Evolutionary conservation across 306 rosid genomes (phyloP), one percentile per base, ranked within the genome.

Genomic region (Phaseolus lunatus): DNA sequence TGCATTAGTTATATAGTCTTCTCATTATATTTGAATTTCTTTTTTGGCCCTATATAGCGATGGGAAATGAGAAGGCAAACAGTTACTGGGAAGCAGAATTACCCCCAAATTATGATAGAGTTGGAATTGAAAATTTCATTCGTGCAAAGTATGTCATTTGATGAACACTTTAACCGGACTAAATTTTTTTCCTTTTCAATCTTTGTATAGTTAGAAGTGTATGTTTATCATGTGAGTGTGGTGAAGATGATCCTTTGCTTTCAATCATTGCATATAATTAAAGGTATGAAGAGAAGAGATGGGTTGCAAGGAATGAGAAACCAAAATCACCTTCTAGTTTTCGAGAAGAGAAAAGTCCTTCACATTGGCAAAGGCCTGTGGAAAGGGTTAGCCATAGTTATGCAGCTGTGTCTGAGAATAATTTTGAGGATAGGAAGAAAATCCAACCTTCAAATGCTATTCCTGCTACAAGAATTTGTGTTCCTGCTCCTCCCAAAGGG

Each of bases 231-330:
- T 56, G 52, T 72, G 67, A 56, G 57, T 59, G 43, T 73, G 69
- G 13, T 70, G 33, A 70, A 48, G 53, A 45, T 62, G 45, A 71
- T 58, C 71, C 27, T 33, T 70, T 49, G 41, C 77, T 75, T 79
- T 72, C 80, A 66, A 75, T 74, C 52, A 7, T 74, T 72, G 83
- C 49, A 56, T 66, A 59, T 72, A 71, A 69, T 80, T 86, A 10
- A 81, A 96, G 99, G 90, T 96, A 96, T 84, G 99, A 96, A 86
- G 99, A 96, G 12, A 92, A 96, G 89, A 88, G 99, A 83, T 96
- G 99, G 99, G 83, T 84, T 66, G 7, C 92, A 70, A 91, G 81
- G 84, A 91, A 91, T 59, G 89, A 90, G 72, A 90, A 85, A 64
- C 85, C 96, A 33, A 89, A 54, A 82, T 85, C 97, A 33, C 93